phyloP scores from a whole-genome alignment of 2,329 filamentous ascomycete species.

The Colletotrichum trifolii region DNA sequence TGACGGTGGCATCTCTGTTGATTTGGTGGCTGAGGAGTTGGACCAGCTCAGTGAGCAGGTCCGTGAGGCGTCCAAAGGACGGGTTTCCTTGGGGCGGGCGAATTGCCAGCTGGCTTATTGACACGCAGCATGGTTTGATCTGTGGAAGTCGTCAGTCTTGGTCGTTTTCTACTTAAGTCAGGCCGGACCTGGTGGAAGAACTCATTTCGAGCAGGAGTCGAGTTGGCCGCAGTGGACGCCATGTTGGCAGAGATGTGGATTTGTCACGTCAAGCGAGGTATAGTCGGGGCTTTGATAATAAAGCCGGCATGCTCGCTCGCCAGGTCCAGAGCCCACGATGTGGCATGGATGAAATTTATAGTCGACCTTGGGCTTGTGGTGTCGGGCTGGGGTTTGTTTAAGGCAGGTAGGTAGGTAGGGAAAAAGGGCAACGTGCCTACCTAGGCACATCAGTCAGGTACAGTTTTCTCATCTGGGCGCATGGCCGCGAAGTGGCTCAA shows the following conservation, averaged over 20 bases:
- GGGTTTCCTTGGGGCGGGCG: conserved; percentile 56
- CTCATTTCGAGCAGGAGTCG: conserved; percentile 43
- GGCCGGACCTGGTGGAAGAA: conserved; percentile 50
- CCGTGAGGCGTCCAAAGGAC: conserved; percentile 56
- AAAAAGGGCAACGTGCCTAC: no score
- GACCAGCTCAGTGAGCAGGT: conserved; percentile 58
- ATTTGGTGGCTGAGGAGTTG: conserved; percentile 58
- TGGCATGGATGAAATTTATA: no score
- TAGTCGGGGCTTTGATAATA: neutral
- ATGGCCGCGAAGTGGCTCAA: no score
- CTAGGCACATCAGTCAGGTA: no score
- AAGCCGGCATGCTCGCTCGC: no score
- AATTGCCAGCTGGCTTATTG: conserved; percentile 68
- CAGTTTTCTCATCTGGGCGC: no score
- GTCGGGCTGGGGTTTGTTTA: neutral
- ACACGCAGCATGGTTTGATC: conserved; percentile 73
- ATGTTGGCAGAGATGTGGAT: conserved; percentile 14
- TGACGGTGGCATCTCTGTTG: conserved; percentile 54
- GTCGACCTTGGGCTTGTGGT: no score
- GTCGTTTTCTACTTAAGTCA: neutral
- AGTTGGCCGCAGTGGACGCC: conserved; percentile 20
- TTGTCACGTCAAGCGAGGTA: conserved; percentile 3
- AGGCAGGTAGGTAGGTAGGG: neutral
- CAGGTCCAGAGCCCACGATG: no score
- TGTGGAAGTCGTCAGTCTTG: conserved; percentile 43